Evolutionary conservation across 2,329 filamentous ascomycete genomes (phyloP).

Genomic region (Alternaria sp.): DNA sequence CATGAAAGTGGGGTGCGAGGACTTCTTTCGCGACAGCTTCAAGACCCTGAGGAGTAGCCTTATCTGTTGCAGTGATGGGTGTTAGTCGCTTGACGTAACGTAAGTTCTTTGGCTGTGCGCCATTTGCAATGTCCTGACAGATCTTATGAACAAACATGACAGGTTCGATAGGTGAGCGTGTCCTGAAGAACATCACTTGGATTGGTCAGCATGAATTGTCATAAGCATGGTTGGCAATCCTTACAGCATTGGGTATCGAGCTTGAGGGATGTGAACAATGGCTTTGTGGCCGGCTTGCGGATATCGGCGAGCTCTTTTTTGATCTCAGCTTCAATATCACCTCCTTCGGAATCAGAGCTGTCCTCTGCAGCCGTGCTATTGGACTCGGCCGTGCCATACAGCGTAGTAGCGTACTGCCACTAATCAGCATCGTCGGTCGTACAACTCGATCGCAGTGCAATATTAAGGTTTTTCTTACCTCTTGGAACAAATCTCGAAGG

Average conservation of each 20-base stretch:
- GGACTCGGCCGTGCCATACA: constrained; percentile 54
- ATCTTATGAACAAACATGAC: constrained; percentile 67
- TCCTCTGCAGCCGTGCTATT: constrained; percentile 54
- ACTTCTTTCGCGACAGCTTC: constrained; percentile 71
- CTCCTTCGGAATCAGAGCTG: constrained; percentile 42
- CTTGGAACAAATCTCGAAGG: constrained; percentile 70
- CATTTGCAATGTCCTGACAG: constrained; percentile 64
- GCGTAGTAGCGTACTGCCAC: constrained; percentile 72
- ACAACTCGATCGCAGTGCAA: not conserved
- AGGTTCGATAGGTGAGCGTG: constrained; percentile 65
- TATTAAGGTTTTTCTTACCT: constrained; percentile 59
- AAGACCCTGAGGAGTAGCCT: constrained; percentile 74
- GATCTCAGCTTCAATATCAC: constrained; percentile 77
- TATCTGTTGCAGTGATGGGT: constrained; percentile 67
- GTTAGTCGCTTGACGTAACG: constrained; percentile 69
- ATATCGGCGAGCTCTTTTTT: constrained; percentile 74
- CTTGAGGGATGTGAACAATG: constrained; percentile 62
- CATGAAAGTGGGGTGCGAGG: constrained; percentile 70
- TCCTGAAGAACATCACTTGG: constrained; percentile 67
- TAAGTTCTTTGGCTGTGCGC: constrained; percentile 62
- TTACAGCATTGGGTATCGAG: constrained; percentile 65
- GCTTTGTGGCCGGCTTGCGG: constrained; percentile 59
- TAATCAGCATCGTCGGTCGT: constrained; percentile 25
- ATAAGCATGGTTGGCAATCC: constrained; percentile 24
- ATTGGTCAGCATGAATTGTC: constrained; percentile 22